Evolutionary conservation across 208 protist species (phyloP).

Genomic region (Trypanosoma cruzi): DNA sequence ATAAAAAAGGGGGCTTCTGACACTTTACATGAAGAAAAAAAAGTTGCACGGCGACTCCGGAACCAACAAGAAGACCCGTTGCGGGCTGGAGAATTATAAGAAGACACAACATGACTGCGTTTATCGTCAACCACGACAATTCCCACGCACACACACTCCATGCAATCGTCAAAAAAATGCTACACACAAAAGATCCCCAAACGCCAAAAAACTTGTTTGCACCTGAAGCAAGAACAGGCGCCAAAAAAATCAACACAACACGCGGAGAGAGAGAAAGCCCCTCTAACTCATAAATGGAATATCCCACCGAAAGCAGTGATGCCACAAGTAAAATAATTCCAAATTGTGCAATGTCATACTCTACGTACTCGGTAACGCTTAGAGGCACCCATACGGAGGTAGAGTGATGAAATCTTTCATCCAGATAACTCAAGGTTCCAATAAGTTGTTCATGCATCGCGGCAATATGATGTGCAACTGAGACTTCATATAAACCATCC

Average conservation of each 20-base stretch:
- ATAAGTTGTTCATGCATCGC: slow-evolving; percentile 33
- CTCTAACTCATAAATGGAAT: slow-evolving; percentile 56
- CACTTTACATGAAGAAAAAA: slow-evolving; percentile 42
- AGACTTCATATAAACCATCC: neutral
- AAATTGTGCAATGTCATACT: slow-evolving; percentile 70
- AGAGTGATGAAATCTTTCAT: slow-evolving; percentile 75
- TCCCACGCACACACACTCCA: slow-evolving; percentile 20
- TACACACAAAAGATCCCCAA: slow-evolving; percentile 29
- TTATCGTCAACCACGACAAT: slow-evolving; percentile 53
- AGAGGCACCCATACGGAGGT: slow-evolving; percentile 65
- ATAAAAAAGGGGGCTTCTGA: slow-evolving; percentile 10
- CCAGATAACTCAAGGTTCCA: slow-evolving; percentile 56
- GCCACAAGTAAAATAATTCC: slow-evolving; percentile 53
- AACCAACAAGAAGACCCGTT: slow-evolving; percentile 48
- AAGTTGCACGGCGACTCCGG: slow-evolving; percentile 49
- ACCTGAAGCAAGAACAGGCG: slow-evolving; percentile 20
- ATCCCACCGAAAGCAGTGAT: slow-evolving; percentile 53
- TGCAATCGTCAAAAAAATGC: slow-evolving; percentile 9
- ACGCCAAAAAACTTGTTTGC: slow-evolving; percentile 16
- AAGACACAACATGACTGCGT: slow-evolving; percentile 53
- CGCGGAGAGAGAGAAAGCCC: slow-evolving; percentile 45
- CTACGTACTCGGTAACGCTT: slow-evolving; percentile 38
- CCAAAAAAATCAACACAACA: slow-evolving; percentile 31
- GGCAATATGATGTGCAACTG: slow-evolving; percentile 7
- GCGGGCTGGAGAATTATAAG: slow-evolving; percentile 59